Evolutionary conservation across 495 filamentous ascomycete genomes (phyloP).

Genomic region (Aspergillus indologenus): DNA sequence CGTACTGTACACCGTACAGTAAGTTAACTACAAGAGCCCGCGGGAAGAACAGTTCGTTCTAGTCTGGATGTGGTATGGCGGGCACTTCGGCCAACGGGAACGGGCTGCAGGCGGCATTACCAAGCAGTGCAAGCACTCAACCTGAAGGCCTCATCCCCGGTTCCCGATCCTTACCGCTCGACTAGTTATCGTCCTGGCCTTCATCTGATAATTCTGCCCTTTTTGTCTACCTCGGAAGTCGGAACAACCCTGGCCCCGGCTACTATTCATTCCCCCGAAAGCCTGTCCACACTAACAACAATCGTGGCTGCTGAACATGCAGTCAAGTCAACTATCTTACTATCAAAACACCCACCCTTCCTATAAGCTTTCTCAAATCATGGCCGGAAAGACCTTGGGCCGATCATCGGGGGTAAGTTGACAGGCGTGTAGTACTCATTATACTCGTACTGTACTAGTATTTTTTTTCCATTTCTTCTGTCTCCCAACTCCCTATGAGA

Average conservation of each 20-base stretch:
- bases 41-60: slow-evolving; percentile 7
- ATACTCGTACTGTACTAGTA: background rate
- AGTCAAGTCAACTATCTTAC: too few relatives aligned
- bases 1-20: too few relatives aligned
- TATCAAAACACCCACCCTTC: too few relatives aligned
- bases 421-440: background rate
- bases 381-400: slow-evolving; percentile 23
- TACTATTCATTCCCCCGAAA: background rate
- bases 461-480: too few relatives aligned
- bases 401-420: slow-evolving; percentile 25
- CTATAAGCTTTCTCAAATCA: background rate
- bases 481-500: background rate
- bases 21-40: background rate
- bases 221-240: too few relatives aligned
- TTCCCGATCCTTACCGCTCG: too few relatives aligned
- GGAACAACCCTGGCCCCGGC: slow-evolving; percentile 2
- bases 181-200: slow-evolving; percentile 6
- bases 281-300: slow-evolving; percentile 1
- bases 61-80: background rate
- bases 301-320: too few relatives aligned
- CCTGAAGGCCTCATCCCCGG: too few relatives aligned
- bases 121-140: too few relatives aligned
- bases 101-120: slow-evolving; percentile 8
- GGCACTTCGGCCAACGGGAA: slow-evolving; percentile 10
- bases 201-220: slow-evolving; percentile 9